Base-by-base conservation (phyloP, 371 early-diverging fungal species). In the Mortierella sp. region DNA sequence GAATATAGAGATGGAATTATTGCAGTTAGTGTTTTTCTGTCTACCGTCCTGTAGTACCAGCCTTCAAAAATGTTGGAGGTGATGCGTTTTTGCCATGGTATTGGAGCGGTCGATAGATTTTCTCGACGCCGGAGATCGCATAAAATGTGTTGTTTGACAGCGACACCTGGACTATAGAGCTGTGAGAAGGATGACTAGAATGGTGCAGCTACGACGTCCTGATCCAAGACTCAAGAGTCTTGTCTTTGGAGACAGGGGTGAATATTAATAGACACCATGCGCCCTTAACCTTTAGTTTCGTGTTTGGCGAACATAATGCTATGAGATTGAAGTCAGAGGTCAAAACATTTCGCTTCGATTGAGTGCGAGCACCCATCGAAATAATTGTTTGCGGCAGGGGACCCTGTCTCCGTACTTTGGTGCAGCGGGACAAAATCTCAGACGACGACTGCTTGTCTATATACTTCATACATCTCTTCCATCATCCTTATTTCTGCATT, bases 31-130 rank as follows among this genome's bases (percentile, higher is more conserved):
- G 0, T 27, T 17, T 21, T 42, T 42, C 14, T 8, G 26, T 26
- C 64, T 63, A 72, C 70, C 39, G 60, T n/a, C 52, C 81, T 81
- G 58, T 62, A 81, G 52, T 81, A 81, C 81, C 81, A 81, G 1
- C 81, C 81, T 30, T 75, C 72, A 32, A 81, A 79, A 46, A 69
- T 76, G 59, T 60, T 60, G 28, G 67, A 52, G 23, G 26, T n/a
- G 37, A 79, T 69, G 37, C 51, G 21, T 15, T 68, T n/a, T 68
- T n/a, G 19, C 79, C 79, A 51, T 79, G 79, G 42, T 78, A 79
- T 15, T 70, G 60, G 14, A 63, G 30, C 12, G 76, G 75, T 6
- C 50, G 39, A 32, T 53, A 44, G 14, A 73, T 21, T 30, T 75
- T 68, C 47, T 32, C 51, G 51, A 78, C 39, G 54, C 76, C 76